Percentiles rank a stretch among this genome's conserved stretches.
Conservation (phyloP, 2,329 filamentous ascomycete genomes). For the Rugonectria rugulosa region DNA sequence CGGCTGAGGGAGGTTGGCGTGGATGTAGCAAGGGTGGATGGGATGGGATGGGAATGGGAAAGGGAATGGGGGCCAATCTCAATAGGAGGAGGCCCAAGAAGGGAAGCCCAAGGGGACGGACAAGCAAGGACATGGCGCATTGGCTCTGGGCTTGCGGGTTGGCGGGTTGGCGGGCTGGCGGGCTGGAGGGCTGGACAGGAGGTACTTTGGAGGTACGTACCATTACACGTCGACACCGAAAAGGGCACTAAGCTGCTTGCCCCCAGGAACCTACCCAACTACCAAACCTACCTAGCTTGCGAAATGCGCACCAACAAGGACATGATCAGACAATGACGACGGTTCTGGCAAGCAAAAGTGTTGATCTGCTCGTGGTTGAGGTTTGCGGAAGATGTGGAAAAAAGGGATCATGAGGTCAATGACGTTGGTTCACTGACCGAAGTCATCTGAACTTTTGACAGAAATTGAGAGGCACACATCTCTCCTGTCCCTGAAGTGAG, state of each 20-base stretch:
- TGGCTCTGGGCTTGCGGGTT: no score
- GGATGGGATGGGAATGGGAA: constrained; percentile 21
- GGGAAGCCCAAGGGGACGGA: not conserved
- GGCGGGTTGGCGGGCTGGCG: no score
- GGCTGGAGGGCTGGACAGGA: constrained; percentile 6
- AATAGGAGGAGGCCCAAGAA: not conserved
- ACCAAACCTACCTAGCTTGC: no score
- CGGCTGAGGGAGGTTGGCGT: constrained; percentile 30
- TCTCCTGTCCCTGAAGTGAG: not conserved
- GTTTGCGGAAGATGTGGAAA: not conserved
- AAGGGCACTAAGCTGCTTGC: not conserved
- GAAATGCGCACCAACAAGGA: no score
- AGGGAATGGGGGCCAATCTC: constrained; percentile 17
- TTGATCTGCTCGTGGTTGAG: not conserved
- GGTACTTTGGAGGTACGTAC: constrained; percentile 29
- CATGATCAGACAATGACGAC: not conserved
- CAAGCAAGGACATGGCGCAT: no score
- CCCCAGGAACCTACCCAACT: not conserved
- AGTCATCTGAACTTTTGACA: no score
- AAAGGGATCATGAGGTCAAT: not conserved
- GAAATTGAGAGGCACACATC: not conserved
- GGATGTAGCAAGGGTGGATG: constrained; percentile 20
- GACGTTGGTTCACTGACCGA: not conserved
- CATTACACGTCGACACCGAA: constrained; percentile 1
- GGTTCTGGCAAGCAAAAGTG: not conserved